Evolutionary conservation across 208 protist species (phyloP), one percentile per base, ranked within the genome.

Genomic region (Wallacemonas sp.): DNA sequence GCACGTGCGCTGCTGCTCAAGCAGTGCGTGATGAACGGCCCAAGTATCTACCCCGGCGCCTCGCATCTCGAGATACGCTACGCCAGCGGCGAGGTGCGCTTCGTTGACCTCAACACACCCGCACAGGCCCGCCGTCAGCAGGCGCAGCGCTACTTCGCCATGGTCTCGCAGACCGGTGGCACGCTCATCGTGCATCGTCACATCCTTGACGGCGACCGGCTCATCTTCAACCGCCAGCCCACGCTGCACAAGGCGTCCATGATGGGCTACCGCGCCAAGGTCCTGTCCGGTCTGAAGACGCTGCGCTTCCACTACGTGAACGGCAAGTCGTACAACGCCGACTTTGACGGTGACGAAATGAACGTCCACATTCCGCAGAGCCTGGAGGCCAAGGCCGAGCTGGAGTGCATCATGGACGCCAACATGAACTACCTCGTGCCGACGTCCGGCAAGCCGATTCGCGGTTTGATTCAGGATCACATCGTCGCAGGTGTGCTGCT

Each of bases 341-440:
- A 99, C 89, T 99, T 99, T 80, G 99, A 99, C 89, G 99, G 99
- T 29, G 99, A 99, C 86, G 99, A 99, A 81, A 99, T 99, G 96
- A 99, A 99, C 90, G 72, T 99, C 29, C 99, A 99, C 79, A 92
- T 99, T 5, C 98, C 98, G 55, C 99, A 99, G 83, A 94, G 81
- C 59, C 30, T 97, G 12, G 78, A 97, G 71, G 93, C 97, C 17
- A 81, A 92, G 52, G 87, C 97, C 24, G 98, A 99, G 87, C 87
- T 98, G 12, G 81, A 94, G 60, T 79, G 77, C 22, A 76, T 99
- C 45, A 98, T 98, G 74, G 75, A 96, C 54, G 95, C 92, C 24
- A 94, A 99, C 73, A 61, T 93, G 22, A 98, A 99, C 81, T 99
- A 99, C 85, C 78, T 98, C 46, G 87, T 93, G 24, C 92, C 96